Evolutionary conservation across 148 eudicot genomes (phyloP).

Genomic region (Dysphania ambrosioides): DNA sequence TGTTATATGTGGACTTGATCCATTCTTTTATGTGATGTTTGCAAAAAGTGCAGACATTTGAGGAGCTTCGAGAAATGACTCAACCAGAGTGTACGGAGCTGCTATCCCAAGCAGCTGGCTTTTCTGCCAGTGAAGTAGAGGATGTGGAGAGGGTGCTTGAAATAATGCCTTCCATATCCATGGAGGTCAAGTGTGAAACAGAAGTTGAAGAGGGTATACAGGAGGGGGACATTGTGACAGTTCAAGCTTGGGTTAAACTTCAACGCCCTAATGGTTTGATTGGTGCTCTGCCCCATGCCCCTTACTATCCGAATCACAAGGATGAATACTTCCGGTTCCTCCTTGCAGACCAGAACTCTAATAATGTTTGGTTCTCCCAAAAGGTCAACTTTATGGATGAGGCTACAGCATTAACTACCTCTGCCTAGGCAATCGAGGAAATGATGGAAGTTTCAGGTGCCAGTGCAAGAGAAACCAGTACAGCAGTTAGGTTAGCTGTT

Average conservation of each 20-base stretch:
- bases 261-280: slow-evolving; percentile 65
- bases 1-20: slow-evolving; percentile 10
- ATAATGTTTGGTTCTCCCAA: slow-evolving; percentile 76
- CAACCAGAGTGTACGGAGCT: slow-evolving; percentile 56
- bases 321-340: slow-evolving; percentile 84
- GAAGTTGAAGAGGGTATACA: slow-evolving; percentile 91
- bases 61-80: slow-evolving; percentile 70
- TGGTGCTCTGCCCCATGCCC: slow-evolving; percentile 80
- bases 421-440: slow-evolving; percentile 63
- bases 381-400: slow-evolving; percentile 81
- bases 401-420: slow-evolving; percentile 60
- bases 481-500: slow-evolving; percentile 58
- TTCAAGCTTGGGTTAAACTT: slow-evolving; percentile 76
- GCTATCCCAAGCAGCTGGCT: slow-evolving; percentile 58
- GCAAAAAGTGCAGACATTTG: slow-evolving; percentile 72
- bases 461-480: slow-evolving; percentile 45
- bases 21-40: slow-evolving; percentile 11
- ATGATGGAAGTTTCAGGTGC: slow-evolving; percentile 70
- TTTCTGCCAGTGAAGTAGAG: slow-evolving; percentile 53
- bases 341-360: slow-evolving; percentile 63
- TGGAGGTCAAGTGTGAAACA: slow-evolving; percentile 75
- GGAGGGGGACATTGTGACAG: slow-evolving; percentile 76
- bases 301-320: slow-evolving; percentile 72
- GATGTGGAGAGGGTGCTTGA: slow-evolving; percentile 76
- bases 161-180: slow-evolving; percentile 64